Evolutionary conservation across 2,329 filamentous ascomycete genomes (phyloP).

Genomic region (Domatiomyces globalis): DNA sequence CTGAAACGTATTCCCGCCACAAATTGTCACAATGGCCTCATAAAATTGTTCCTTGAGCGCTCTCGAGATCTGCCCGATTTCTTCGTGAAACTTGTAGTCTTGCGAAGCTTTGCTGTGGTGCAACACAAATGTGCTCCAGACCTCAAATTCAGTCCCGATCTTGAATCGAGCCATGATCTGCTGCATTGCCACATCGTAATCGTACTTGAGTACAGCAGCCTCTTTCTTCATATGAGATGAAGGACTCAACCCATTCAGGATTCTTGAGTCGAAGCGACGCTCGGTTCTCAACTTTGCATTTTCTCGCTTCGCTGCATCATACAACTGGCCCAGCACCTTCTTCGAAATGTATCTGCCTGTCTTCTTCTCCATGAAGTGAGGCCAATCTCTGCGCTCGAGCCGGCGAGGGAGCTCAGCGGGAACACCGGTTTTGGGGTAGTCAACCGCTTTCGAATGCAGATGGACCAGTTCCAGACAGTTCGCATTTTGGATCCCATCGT

Average conservation of each 20-base stretch:
- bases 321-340: constrained; percentile 66
- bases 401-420: constrained; percentile 52
- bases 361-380: constrained; percentile 69
- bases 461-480: constrained; percentile 63
- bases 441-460: constrained; percentile 81
- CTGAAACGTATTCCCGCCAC: constrained; percentile 45
- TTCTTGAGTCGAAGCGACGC: constrained; percentile 58
- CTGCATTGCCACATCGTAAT: constrained; percentile 64
- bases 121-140: constrained; percentile 76
- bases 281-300: constrained; percentile 62
- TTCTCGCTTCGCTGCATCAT: constrained; percentile 56
- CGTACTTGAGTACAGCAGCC: constrained; percentile 53
- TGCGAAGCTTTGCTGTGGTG: constrained; percentile 54
- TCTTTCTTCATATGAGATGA: constrained; percentile 41
- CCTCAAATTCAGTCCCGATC: constrained; percentile 77
- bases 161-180: constrained; percentile 75
- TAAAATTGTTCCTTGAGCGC: constrained; percentile 56
- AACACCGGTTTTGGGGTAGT: constrained; percentile 82
- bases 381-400: constrained; percentile 52
- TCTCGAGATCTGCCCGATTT: constrained; percentile 54
- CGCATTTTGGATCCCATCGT: constrained; percentile 49
- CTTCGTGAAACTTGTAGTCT: constrained; percentile 80
- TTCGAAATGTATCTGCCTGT: constrained; percentile 47
- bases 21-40: constrained; percentile 49
- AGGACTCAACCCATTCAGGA: constrained; percentile 50